Base-by-base conservation (phyloP, 2,329 filamentous ascomycete species). In the Metarhizium sp. region DNA sequence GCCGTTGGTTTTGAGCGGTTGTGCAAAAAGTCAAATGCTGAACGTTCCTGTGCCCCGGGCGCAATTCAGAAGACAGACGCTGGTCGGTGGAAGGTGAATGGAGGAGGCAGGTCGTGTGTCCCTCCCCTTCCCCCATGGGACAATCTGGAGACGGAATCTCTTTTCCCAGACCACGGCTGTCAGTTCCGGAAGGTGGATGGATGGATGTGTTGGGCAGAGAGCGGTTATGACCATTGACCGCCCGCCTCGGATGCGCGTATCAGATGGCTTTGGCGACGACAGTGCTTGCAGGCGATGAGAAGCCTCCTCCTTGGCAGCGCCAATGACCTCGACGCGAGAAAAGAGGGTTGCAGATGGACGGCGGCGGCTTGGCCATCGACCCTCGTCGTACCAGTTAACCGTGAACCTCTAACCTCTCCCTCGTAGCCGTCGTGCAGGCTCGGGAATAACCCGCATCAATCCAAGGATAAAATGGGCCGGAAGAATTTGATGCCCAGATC, bases 151-250 rank as follows among this genome's bases (percentile, higher is more conserved):
- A 43, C 16, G 40, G 40, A 14, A 25, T n/a, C 10, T 54, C 11
- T 45, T 59, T 0, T 70, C 67, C 30, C 65, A 66, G 1, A 54
- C 57, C 40, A 43, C 40, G 10, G 16, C n/a, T 14, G 40, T n/a
- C 40, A 43, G 16, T 16, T 6, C 40, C 6, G 25, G 57, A 5
- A 59, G n/a, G 16, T 45, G 5, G 5, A 25, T 25, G 25, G 25
- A 25, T 25, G 25, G 25, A 25, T 25, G 25, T 25, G 25, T 25
- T 25, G 25, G 25, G 25, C 25, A 25, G 25, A 25, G 25, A 25
- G 25, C 4, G 25, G 25, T 25, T 25, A 25, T 25, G 25, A 25
- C 25, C 25, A 25, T 25, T 25, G 25, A 25, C 25, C 25, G 25
- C 25, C 25, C 25, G 25, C 25, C 25, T 25, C 25, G 25, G 25